phyloP scores from a whole-genome alignment of 73 alveolate species.

The Symbiodinium pilosum region DNA sequence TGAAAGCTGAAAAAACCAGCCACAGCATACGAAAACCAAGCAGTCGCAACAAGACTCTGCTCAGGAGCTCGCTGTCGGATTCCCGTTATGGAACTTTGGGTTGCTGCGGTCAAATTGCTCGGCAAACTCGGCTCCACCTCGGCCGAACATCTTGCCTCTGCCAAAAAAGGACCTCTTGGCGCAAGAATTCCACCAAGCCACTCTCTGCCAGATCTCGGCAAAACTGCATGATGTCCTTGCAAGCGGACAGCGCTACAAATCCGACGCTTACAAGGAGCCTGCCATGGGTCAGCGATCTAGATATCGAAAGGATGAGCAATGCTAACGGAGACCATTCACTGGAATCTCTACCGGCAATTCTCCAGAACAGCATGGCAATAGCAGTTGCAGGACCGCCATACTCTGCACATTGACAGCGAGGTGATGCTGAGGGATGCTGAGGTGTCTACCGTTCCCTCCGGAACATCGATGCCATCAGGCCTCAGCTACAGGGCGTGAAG shows the following conservation, averaged over 20 bases:
- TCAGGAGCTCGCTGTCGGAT: conserved; percentile 31
- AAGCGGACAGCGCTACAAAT: too few species aligned
- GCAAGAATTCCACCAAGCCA: neutral
- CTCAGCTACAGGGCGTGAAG: too few species aligned
- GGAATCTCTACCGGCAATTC: too few species aligned
- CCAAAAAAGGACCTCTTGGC: too few species aligned
- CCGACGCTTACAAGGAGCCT: neutral
- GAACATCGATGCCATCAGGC: conserved; percentile 89
- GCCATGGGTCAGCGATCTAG: too few species aligned
- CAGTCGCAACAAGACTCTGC: too few species aligned
- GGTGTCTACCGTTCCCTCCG: conserved; percentile 38
- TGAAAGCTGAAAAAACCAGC: neutral
- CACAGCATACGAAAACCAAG: neutral
- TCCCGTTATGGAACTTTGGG: conserved; percentile 72
- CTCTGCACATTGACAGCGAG: too few species aligned
- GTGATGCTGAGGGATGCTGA: too few species aligned
- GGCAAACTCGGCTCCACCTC: conserved; percentile 83
- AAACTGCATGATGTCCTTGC: conserved; percentile 88
- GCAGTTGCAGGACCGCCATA: too few species aligned
- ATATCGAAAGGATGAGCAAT: too few species aligned
- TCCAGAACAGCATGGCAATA: too few species aligned
- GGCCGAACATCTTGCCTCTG: neutral
- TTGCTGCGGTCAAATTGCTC: conserved; percentile 65
- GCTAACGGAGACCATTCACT: neutral
- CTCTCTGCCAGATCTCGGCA: conserved; percentile 90